Evolutionary conservation across 805 yeast species (phyloP), one percentile per base, ranked within the genome.

Genomic region (Candida adriatica): DNA sequence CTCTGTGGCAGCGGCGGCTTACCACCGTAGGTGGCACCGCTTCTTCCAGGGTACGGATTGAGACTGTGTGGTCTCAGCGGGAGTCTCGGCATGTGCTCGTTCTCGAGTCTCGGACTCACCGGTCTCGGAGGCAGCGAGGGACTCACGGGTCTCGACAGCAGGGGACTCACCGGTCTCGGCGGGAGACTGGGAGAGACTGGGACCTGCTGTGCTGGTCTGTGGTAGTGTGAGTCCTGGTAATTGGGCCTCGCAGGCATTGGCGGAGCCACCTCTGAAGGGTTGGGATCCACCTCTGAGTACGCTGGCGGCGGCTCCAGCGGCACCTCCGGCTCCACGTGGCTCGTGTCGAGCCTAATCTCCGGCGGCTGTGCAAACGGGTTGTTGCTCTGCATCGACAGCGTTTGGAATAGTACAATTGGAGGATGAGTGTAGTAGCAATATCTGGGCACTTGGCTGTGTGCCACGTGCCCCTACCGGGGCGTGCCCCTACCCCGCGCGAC

Each of bases 241-340:
- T 13, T 14, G 9, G 5, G 21, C n/a, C n/a, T n/a, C n/a, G 33
- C 6, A 20, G 18, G n/a, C 11, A 8, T 11, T 19, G 29, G 36
- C 13, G 31, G 33, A n/a, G 24, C 18, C 9, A 17, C 8, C 18
- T 35, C 31, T 3, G 31, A 34, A 2, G 38, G 42, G 30, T 29
- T 24, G 24, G 58, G 45, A 8, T 56, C 53, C 16, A 55, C 41
- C 27, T 53, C 61, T 1, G 61, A 45, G 35, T 62, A 62, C 6
- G 51, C 53, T 2, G 68, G 68, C 3, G 66, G 66, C 5, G 55
- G 57, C 24, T 51, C 59, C 5, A 19, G 16, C 0, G 40, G 21
- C 14, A 26, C 9, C 8, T 27, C 40, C 1, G 30, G 34, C 43
- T 43, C 28, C 45, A 44, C 27, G 21, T 11, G 21, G 13, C 10